Base-by-base conservation (phyloP, 345 rosid species). In the Microthlaspi erraticum region DNA sequence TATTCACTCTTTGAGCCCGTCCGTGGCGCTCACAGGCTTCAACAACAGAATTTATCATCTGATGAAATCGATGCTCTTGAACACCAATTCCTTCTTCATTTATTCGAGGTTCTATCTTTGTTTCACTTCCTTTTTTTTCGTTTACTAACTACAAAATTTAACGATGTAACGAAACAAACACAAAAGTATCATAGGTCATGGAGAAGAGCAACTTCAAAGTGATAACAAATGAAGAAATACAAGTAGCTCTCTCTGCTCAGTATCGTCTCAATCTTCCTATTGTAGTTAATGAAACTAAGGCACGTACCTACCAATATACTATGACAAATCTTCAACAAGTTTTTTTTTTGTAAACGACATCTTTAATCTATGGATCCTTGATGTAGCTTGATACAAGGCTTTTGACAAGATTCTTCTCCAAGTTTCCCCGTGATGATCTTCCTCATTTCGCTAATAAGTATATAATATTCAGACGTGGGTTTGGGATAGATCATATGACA, bases 191-290 rank as follows among this genome's bases (percentile, higher is more conserved):
- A 5, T 79, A 91, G 94, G 84, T 88, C 38, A 84, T 87, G 95
- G 84, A 86, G 8, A 85, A 87, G 77, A 87, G 97, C 76, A 88
- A 88, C 72, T 91, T 91, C 76, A 87, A 82, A 79, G 79, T 88
- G 39, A 65, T 78, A 43, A 81, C 86, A 4, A 80, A 84, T 42
- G 86, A 83, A 7, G 95, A 88, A 76, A 78, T 88, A 65, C 83
- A 82, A 34, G 73, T 91, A 65, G 95, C 97, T 12, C 82, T 74
- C 48, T 78, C 91, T 20, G 91, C 81, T 48, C 93, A 91, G 19
- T 91, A 91, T 71, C 88, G 82, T 43, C 81, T 87, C 49, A 88
- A 88, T 82, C 89, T 91, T 42, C 97, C 97, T 4, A 88, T 91
- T 50, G 75, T 64, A 17, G 91, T 88, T 57, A 71, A 91, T 61